Evolutionary conservation across 2,329 filamentous ascomycete species (phyloP).

Genomic region (Hypoxylon sp.): DNA sequence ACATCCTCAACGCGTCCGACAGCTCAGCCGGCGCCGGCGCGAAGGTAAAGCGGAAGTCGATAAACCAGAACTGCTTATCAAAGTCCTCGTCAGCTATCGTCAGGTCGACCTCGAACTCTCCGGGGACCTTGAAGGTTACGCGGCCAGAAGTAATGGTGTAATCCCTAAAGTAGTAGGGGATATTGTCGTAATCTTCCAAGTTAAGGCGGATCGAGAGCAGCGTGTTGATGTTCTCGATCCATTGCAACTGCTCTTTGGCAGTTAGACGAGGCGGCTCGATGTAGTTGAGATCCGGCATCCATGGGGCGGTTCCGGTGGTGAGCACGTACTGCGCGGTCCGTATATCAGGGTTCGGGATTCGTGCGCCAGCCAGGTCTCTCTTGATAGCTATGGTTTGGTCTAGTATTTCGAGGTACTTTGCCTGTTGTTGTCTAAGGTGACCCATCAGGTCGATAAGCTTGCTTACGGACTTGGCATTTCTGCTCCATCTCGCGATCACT

Average conservation of each 20-base stretch:
- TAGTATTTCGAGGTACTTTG: conserved; percentile 66
- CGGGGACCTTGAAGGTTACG: conserved; percentile 82
- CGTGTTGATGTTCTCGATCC: conserved; percentile 83
- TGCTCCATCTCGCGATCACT: conserved; percentile 89
- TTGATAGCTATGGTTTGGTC: conserved; percentile 75
- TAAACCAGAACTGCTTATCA: conserved; percentile 88
- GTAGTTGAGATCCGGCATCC: conserved; percentile 85
- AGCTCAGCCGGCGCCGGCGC: conserved; percentile 70
- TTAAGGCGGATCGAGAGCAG: conserved; percentile 84
- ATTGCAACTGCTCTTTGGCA: conserved; percentile 74
- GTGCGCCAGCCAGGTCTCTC: conserved; percentile 72
- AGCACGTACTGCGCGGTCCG: conserved; percentile 87
- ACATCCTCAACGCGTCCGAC: conserved; percentile 67
- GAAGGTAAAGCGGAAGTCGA: conserved; percentile 88
- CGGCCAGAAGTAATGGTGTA: conserved; percentile 86
- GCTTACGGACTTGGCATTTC: conserved; percentile 79
- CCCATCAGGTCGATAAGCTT: conserved; percentile 87
- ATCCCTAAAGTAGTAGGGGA: conserved; percentile 76
- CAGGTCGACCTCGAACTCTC: conserved; percentile 92
- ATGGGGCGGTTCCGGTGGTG: conserved; percentile 76
- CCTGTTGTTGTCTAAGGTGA: conserved; percentile 72
- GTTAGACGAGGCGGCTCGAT: conserved; percentile 76
- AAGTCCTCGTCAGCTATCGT: conserved; percentile 88
- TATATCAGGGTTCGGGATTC: conserved; percentile 88
- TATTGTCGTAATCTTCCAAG: conserved; percentile 78